Base-by-base conservation (phyloP, 2,329 filamentous ascomycete species). In the Xylariaceae sp. region DNA sequence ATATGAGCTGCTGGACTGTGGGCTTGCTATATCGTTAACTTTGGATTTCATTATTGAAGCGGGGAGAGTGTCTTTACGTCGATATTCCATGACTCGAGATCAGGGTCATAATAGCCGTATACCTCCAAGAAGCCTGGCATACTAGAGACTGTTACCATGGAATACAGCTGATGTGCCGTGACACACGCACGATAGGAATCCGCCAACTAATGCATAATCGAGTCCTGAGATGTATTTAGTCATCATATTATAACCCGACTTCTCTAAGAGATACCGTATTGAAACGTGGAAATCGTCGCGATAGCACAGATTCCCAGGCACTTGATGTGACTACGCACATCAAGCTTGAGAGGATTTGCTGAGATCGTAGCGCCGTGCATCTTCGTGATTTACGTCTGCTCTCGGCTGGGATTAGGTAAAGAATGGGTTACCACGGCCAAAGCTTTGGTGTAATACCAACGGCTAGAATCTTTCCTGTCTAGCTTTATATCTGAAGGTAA, bases 1-100 rank as follows among this genome's bases (percentile, higher is more conserved):
- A 69, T 53, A 74, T 72, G 20, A 73, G 67, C 48, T 73, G 71
- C 54, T 74, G 71, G 26, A 71, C 69, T 2, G 69, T 71, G 29
- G 69, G 67, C 61, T 64, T 26, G 40, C 16, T 23, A 41, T 10
- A 3, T 10, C 3, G 41, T 61, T n/a, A 59, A 50, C 41, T n/a
- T 40, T 29, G 16, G 20, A 29, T 32, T 48, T 12, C 20, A 19
- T 10, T 16, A 37, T 7, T 12, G 5, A 37, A 10, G 32, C 3
- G 14, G 12, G 12, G 6, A 16, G 32, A 7, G 5, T 12, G 7
- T 16, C 32, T 37, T 37, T 37, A 37, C 32, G 44, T 72, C 67
- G 19, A 74, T 73, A 18, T 68, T 68, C 69, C 69, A 73, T 46
- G 56, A 57, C 7, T 56, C 44, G 3, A 57, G 48, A 4, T 48